Base-by-base conservation (phyloP, 441 rosid species). In the Codiaeum variegatum region DNA sequence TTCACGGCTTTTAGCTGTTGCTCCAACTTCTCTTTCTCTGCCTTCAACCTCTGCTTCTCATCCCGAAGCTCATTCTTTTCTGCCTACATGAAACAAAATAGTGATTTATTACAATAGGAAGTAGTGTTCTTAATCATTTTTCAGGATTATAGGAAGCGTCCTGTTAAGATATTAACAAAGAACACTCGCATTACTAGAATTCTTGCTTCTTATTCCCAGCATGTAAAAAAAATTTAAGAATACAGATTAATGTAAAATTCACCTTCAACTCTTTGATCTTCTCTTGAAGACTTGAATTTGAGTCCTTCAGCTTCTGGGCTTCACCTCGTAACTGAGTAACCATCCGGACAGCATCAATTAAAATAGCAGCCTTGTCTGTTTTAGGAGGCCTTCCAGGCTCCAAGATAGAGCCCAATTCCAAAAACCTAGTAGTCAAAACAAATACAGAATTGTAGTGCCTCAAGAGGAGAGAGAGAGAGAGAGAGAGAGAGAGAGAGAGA, bases 21-120 rank as follows among this genome's bases (percentile, higher is more conserved):
- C 79, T 93, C 99, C 87, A 93, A 78, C 86, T 82, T 96, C 79
- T 96, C 99, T 73, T 96, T 96, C 82, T 96, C 97, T 4, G 82
- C 90, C 88, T 93, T 96, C 69, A 96, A 84, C 84, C 92, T 93
- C 83, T 89, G 98, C 78, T 96, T 96, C 84, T 96, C 99, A 61
- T 91, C 99, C 13, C 97, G 91, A 75, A 93, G 91, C 83, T 96
- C 99, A 71, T 84, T 91, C 87, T 96, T 96, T 88, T 96, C 99
- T 28, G 86, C 83, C 99, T 96, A 80, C 51, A 80, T 18, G 46
- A 58, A 63, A 76, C 61, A 29, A 56, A 54, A 66, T 18, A 51
- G 59, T 15, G n/a, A 31, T n/a, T 56, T 75, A 47, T 49, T 47
- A 65, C 34, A 29, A 73, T 10, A 24, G 21, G 34, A 24, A 62